Conservation (phyloP, 495 filamentous ascomycete species). For the Alectoria sarmentosa region DNA sequence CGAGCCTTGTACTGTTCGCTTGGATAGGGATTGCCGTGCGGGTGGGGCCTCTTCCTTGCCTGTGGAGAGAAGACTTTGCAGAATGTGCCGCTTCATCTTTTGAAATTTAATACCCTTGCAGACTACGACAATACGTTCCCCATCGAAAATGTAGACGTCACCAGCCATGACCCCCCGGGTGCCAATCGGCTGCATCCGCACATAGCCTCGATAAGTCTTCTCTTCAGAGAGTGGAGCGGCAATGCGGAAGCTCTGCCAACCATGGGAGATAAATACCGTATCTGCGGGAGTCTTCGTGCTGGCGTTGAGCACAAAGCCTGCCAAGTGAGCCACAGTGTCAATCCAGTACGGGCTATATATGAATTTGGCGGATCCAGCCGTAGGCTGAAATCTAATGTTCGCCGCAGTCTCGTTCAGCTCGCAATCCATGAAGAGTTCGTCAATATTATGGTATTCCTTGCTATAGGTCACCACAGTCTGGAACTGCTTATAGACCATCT, state of each 20-base stretch:
- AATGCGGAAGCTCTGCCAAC: conserved; percentile 58
- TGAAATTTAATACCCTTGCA: conserved; percentile 49
- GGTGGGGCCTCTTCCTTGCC: conserved; percentile 35
- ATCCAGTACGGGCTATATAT: conserved; percentile 37
- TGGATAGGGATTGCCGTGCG: conserved; percentile 8
- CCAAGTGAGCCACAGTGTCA: conserved; percentile 38
- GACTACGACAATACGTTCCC: conserved; percentile 44
- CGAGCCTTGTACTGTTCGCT: background rate
- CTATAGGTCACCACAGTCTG: conserved; percentile 29
- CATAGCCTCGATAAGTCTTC: conserved; percentile 55
- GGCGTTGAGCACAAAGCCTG: conserved; percentile 56
- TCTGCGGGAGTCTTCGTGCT: conserved; percentile 52
- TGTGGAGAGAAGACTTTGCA: conserved; percentile 29
- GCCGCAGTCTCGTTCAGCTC: conserved; percentile 17
- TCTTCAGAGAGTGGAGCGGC: conserved; percentile 43
- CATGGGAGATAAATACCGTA: conserved; percentile 57
- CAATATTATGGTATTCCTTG: conserved; percentile 29
- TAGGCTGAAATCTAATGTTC: conserved; percentile 35
- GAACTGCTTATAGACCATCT: conserved; percentile 30
- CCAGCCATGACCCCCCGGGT: conserved; percentile 45
- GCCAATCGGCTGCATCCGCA: conserved; percentile 49
- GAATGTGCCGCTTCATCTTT: conserved; percentile 36
- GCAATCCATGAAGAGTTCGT: conserved; percentile 39
- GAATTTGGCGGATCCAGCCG: conserved; percentile 32
- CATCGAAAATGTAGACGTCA: conserved; percentile 54